Percentiles rank a stretch among this genome's conserved stretches.
phyloP scores from a whole-genome alignment of 1,139 yeast species.

The Meyerozyma sp. region DNA sequence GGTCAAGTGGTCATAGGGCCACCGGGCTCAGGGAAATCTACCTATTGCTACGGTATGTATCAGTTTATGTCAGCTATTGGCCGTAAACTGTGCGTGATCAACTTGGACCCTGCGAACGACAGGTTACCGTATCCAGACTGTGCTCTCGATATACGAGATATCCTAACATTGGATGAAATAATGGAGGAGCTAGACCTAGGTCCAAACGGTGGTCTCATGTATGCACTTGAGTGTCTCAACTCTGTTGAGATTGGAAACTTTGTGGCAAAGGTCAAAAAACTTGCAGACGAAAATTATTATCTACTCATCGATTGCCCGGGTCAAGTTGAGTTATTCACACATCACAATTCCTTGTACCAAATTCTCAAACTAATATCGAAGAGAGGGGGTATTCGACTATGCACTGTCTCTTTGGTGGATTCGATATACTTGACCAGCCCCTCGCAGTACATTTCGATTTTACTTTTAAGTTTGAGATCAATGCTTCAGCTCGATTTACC shows the following conservation, averaged over 20 bases:
- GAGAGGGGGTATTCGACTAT: slow-evolving; percentile 62
- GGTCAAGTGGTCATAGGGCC: slow-evolving; percentile 97
- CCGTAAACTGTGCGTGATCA: slow-evolving; percentile 73
- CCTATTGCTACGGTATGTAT: slow-evolving; percentile 86
- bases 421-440: slow-evolving; percentile 83
- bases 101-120: slow-evolving; percentile 95
- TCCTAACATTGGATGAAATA: slow-evolving; percentile 79
- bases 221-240: slow-evolving; percentile 69
- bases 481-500: slow-evolving; percentile 45
- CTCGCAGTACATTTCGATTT: slow-evolving; percentile 82
- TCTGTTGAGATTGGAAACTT: slow-evolving; percentile 49
- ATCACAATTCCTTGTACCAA: slow-evolving; percentile 34
- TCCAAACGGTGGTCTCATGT: slow-evolving; percentile 93
- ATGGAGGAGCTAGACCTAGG: slow-evolving; percentile 81
- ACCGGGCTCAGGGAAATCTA: slow-evolving; percentile 96
- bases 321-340: slow-evolving; percentile 45
- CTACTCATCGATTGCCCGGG: slow-evolving; percentile 82
- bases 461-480: slow-evolving; percentile 73
- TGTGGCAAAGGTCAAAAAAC: slow-evolving; percentile 48
- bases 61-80: slow-evolving; percentile 95
- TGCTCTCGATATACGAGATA: slow-evolving; percentile 84
- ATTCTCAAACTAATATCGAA: slow-evolving; percentile 34
- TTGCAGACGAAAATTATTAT: slow-evolving; percentile 60
- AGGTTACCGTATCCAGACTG: slow-evolving; percentile 66
- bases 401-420: slow-evolving; percentile 85